Base-by-base conservation (phyloP, 139 green algal genomes). In the Closterium sp. region DNA sequence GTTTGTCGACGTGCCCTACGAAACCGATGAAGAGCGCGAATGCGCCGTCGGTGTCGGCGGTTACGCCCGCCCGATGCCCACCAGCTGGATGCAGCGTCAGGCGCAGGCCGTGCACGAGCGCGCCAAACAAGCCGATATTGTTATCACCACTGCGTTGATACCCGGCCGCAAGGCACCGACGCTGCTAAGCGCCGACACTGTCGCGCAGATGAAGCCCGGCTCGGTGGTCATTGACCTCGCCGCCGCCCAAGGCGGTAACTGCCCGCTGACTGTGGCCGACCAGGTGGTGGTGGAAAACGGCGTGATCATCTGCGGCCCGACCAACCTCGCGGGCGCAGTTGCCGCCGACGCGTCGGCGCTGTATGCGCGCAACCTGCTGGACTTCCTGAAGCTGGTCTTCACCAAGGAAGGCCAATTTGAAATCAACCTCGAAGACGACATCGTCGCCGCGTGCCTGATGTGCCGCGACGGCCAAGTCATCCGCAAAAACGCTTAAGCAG, bases 311-410 rank as follows among this genome's bases (percentile, higher is more conserved):
- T 93, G 99, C 5, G 97, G 97, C 34, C 98, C 97, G 95, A 98
- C 96, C n/a, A 96, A 98, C 91, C 93, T 99, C 91, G 97, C 97
- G 84, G 95, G 89, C 87, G 95, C 96, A 34, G 95, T 99, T 92
- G 93, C 97, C 30, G 95, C 95, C 21, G 96, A 98, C 95, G 32
- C 93, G 25, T 94, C 95, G 35, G 96, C 94, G 10, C 95, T 99
- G 86, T 98, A 96, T 94, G 95, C 93, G 91, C 98, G 97, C 95
- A 99, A 99, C 96, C 96, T 98, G 91, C 95, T 94, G 90, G 33
- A 96, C 94, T 12, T 95, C 81, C 30, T 94, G 4, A 30, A 96
- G 43, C 33, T 34, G 23, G 93, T 94, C 9, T 81, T 76, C 5
- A 25, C 30, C 5, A 55, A 30, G 83, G 69, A 92, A 5, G 76